Evolutionary conservation across 2,329 filamentous ascomycete genomes (phyloP), one percentile per base, ranked within the genome.

Genomic region (Scedosporium aurantiacum): DNA sequence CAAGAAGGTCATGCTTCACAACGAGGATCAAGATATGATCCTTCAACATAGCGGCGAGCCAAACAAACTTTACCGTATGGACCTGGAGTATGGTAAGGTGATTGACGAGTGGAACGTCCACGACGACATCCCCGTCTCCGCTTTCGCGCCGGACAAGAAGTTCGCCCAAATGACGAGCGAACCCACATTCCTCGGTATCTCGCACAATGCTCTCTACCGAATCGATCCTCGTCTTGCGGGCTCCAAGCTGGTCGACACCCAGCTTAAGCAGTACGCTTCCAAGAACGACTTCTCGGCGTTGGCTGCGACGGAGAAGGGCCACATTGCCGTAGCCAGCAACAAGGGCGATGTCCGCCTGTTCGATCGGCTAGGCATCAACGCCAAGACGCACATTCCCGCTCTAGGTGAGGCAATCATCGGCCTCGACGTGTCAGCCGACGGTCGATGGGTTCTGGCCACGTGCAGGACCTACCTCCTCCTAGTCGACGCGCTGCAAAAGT

Each of bases 61-160:
- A 1, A 93, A 96, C 76, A 91, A 90, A 59, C 82, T 99, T 1
- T 99, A 92, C 73, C 90, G 90, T 55, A 97, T 99, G 94, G 94
- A 99, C 75, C 81, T 99, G 54, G 93, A 99, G 73, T 95, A 95
- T 67, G 94, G 94, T 66, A 97, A 97, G 76, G 90, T 99, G 41
- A 91, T 97, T 1, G 94, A 99, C 70, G 94, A 99, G 74, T 99
- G 94, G 94, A 96, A 96, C 68, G 83, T 99, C 14, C 93, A 99
- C 70, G 93, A 99, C 64, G 90, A 97, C 71, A 97, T 99, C 61
- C 88, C 90, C 0, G 90, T 97, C 64, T 86, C 90, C 61, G 94
- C 87, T 8, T 97, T 97, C 74, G 90, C 90, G 0, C 94, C 94
- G 0, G 92, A 97, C 73, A 96, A 88, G 82, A 99, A 99, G 83